phyloP scores from a whole-genome alignment of 2,329 filamentous ascomycete species.

The Ilyonectria destructans region DNA sequence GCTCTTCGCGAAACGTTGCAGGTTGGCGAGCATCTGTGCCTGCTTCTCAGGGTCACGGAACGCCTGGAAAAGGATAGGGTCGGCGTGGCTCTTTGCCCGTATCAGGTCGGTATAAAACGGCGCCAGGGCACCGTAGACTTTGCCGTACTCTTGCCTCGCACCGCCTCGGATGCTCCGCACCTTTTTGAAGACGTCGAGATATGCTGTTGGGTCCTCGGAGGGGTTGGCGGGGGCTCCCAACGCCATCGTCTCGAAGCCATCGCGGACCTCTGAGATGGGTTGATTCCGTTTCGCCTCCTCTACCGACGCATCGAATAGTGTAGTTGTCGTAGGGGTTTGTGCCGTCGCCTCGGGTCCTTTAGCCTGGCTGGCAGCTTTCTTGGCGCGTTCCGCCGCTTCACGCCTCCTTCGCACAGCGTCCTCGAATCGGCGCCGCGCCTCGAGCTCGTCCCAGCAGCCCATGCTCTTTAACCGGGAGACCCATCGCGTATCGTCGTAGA shows the following conservation, averaged over 20 bases:
- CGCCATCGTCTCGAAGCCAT: slow-evolving; percentile 87
- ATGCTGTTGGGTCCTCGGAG: slow-evolving; percentile 72
- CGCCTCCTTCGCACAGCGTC: slow-evolving; percentile 75
- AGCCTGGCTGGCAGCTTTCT: slow-evolving; percentile 38
- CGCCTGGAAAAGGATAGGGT: slow-evolving; percentile 88
- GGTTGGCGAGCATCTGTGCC: slow-evolving; percentile 88
- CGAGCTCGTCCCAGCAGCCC: slow-evolving; percentile 92
- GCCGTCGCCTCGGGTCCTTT: slow-evolving; percentile 35
- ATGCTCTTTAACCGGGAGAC: slow-evolving; percentile 88
- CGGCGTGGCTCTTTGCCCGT: slow-evolving; percentile 79
- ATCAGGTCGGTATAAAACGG: slow-evolving; percentile 92
- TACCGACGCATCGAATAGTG: slow-evolving; percentile 81
- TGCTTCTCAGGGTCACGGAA: slow-evolving; percentile 93
- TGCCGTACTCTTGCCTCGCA: slow-evolving; percentile 92
- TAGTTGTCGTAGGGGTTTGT: slow-evolving; percentile 58
- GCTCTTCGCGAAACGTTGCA: slow-evolving; percentile 84
- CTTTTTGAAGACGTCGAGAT: slow-evolving; percentile 79
- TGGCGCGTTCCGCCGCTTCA: slow-evolving; percentile 64
- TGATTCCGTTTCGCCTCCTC: slow-evolving; percentile 74
- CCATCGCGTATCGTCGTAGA: slow-evolving; percentile 98
- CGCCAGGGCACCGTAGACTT: slow-evolving; percentile 88
- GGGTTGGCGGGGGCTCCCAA: slow-evolving; percentile 66
- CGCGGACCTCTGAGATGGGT: slow-evolving; percentile 57
- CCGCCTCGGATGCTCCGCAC: slow-evolving; percentile 86
- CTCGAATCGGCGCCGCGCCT: slow-evolving; percentile 87